phyloP scores from a whole-genome alignment of 805 yeast genomes.

The Teunomyces panamensis region DNA sequence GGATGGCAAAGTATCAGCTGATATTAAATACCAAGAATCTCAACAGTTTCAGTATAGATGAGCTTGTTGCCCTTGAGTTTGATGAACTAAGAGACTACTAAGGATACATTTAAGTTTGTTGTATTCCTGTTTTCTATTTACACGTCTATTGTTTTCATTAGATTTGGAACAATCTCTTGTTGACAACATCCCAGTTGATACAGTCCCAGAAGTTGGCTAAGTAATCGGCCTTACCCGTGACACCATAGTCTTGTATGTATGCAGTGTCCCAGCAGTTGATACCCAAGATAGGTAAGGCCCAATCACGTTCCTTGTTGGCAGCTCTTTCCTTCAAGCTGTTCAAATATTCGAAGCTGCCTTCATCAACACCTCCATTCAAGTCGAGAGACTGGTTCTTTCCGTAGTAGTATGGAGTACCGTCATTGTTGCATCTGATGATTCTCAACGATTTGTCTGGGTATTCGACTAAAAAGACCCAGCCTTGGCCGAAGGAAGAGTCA shows the following conservation, averaged over 20 bases:
- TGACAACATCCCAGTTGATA: constrained; percentile 79
- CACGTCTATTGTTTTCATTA: constrained; percentile 7
- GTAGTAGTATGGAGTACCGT: constrained; percentile 74
- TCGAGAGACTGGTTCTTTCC: constrained; percentile 71
- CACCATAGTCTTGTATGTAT: constrained; percentile 82
- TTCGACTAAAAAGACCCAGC: constrained; percentile 76
- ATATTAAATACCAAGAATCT: constrained; percentile 15
- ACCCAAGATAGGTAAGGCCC: constrained; percentile 70
- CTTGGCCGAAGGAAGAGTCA: constrained; percentile 58
- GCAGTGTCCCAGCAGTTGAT: constrained; percentile 88
- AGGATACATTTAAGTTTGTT: not conserved
- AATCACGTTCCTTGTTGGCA: constrained; percentile 46
- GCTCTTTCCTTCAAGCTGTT: constrained; percentile 42
- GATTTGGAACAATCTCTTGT: constrained; percentile 44
- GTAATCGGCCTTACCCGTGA: constrained; percentile 67
- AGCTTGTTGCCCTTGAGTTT: constrained; percentile 22
- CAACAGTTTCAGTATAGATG: constrained; percentile 13
- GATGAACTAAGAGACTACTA: constrained; percentile 10
- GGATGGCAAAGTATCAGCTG: constrained; percentile 16
- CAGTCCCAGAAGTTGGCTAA: constrained; percentile 73
- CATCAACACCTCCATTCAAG: constrained; percentile 67
- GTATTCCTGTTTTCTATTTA: not conserved
- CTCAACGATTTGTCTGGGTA: constrained; percentile 55
- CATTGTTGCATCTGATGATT: constrained; percentile 58
- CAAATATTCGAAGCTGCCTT: constrained; percentile 50